Evolutionary conservation across 352 stramenopile genomes (phyloP).

Genomic region (Phytophthora pisi): DNA sequence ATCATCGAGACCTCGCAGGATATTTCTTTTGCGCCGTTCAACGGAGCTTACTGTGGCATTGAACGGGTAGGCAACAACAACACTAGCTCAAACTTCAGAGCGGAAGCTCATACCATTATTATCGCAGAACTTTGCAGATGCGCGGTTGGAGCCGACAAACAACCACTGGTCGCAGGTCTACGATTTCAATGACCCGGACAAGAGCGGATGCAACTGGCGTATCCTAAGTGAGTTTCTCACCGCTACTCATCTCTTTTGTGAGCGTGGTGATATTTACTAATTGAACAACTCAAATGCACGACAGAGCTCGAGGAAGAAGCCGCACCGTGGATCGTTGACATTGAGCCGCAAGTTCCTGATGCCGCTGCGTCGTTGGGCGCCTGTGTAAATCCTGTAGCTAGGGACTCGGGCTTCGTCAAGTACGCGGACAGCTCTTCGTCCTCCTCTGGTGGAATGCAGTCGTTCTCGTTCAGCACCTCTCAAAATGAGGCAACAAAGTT

Average conservation of each 20-base stretch:
- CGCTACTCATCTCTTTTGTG: not conserved
- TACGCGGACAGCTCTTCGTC: conserved; percentile 49
- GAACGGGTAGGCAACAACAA: conserved; percentile 38
- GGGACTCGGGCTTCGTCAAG: conserved; percentile 60
- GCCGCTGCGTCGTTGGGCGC: conserved; percentile 40
- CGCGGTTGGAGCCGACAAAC: conserved; percentile 77
- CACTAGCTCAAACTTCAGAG: not conserved
- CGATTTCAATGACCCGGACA: conserved; percentile 93
- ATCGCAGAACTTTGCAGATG: conserved; percentile 67
- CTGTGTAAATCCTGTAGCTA: conserved; percentile 68
- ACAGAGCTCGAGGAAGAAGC: conserved; percentile 52
- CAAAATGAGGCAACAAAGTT: conserved; percentile 47
- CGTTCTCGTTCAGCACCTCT: conserved; percentile 72
- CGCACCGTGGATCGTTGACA: conserved; percentile 54
- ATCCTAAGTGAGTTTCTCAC: conserved; percentile 50
- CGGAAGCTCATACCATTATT: not conserved
- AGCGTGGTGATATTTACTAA: conserved; percentile 8
- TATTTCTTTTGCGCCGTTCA: conserved; percentile 91
- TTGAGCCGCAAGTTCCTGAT: conserved; percentile 48
- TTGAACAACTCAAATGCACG: no score
- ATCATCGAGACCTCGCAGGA: conserved; percentile 91
- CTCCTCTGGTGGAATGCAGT: conserved; percentile 45
- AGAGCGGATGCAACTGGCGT: conserved; percentile 73
- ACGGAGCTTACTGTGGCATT: conserved; percentile 81
- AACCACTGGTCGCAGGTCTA: conserved; percentile 93